Conservation (phyloP, 1,284 basidiomycete genomes). For the Bjerkandera adusta region DNA sequence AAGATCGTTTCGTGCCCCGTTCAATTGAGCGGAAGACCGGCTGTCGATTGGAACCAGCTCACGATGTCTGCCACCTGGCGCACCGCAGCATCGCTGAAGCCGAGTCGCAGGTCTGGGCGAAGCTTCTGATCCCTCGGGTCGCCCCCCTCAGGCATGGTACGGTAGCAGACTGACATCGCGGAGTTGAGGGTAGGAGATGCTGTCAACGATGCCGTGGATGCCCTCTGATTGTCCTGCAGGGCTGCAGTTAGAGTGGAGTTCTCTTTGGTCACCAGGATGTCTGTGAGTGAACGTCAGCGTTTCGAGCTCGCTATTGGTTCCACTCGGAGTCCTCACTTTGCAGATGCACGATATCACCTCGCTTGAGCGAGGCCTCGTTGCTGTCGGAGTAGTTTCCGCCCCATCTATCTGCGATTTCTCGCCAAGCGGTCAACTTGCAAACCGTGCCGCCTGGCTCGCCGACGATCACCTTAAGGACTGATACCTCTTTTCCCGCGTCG, state of each 20-base stretch:
- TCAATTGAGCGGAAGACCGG: conserved; percentile 41
- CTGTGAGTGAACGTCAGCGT: background rate
- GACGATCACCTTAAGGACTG: conserved; percentile 62
- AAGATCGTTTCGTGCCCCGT: too few species aligned
- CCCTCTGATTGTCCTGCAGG: conserved; percentile 11
- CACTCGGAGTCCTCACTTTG: conserved; percentile 62
- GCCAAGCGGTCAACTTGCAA: conserved; percentile 72
- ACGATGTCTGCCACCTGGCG: conserved; percentile 65
- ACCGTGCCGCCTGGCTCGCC: conserved; percentile 65
- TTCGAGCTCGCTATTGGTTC: too few species aligned
- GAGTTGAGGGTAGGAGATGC: conserved; percentile 66
- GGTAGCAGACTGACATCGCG: conserved; percentile 64
- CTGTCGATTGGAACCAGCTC: conserved; percentile 67
- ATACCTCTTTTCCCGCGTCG: conserved; percentile 66
- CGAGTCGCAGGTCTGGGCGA: conserved; percentile 70
- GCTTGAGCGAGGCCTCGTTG: conserved; percentile 40
- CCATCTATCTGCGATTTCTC: conserved; percentile 70
- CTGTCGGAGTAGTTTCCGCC: conserved; percentile 32
- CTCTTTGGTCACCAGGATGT: conserved; percentile 35
- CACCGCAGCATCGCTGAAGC: conserved; percentile 63
- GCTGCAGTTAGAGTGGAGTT: conserved; percentile 36
- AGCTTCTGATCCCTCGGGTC: conserved; percentile 55
- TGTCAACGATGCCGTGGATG: conserved; percentile 44
- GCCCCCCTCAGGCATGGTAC: conserved; percentile 58
- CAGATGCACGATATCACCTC: conserved; percentile 67